These are phyloP conservation scores for Kwoniella sp. DNA, from an alignment of 768 basidiomycete genomes.

Conservation along the genomic window DNA sequence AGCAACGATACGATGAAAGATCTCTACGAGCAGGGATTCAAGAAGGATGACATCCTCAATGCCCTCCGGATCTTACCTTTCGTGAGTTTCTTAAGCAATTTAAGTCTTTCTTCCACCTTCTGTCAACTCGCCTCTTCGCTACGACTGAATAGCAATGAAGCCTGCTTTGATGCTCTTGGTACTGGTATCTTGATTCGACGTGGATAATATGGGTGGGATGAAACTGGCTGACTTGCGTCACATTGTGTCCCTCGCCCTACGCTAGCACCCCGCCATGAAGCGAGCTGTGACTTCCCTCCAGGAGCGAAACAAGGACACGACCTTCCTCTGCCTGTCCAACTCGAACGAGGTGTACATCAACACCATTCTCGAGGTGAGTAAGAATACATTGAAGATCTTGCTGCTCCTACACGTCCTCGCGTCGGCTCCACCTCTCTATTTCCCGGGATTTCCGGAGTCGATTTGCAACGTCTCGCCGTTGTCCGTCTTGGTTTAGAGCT, in stretches of 20 bases:
- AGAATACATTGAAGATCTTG: neutral
- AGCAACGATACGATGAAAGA: slow-evolving; percentile 63
- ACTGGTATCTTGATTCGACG: no score
- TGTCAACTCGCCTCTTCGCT: no score
- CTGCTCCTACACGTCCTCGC: no score
- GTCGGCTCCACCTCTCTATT: no score
- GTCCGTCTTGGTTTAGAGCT: neutral
- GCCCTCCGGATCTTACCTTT: slow-evolving; percentile 83
- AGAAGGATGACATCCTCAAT: slow-evolving; percentile 72
- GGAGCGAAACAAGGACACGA: slow-evolving; percentile 66
- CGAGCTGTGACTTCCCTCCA: slow-evolving; percentile 83
- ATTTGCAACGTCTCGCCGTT: no score
- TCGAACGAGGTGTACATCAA: slow-evolving; percentile 89
- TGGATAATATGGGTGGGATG: no score
- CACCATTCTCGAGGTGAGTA: slow-evolving; percentile 76
- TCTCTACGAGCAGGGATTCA: slow-evolving; percentile 70
- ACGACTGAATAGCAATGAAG: no score
- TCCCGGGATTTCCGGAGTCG: no score
- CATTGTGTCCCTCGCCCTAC: neutral
- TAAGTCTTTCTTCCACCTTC: no score
- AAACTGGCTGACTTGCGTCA: neutral
- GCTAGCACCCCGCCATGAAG: slow-evolving; percentile 93
- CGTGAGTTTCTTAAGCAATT: slow-evolving; percentile 65
- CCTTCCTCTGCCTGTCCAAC: slow-evolving; percentile 90
- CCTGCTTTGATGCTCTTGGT: no score